These are phyloP conservation scores for Toxicodendron radicans DNA, from an alignment of 345 rosid species.

Conservation along the genomic window DNA sequence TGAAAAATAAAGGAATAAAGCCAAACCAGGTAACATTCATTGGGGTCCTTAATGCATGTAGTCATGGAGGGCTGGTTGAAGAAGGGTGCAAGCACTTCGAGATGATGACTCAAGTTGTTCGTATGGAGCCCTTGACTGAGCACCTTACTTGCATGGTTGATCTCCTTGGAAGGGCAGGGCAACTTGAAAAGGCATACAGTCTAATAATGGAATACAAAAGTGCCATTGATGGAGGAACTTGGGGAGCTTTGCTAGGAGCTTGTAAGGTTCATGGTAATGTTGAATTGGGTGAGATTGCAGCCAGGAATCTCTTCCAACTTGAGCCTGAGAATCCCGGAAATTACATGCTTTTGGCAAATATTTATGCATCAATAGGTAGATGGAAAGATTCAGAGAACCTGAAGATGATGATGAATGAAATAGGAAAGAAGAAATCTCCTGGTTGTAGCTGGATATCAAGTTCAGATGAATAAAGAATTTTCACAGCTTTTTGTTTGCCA, in stretches of 20 bases:
- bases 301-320: constrained; percentile 44
- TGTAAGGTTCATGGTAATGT: constrained; percentile 51
- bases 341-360: constrained; percentile 49
- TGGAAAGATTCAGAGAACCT: constrained; percentile 58
- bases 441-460: constrained; percentile 52
- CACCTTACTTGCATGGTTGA: constrained; percentile 57
- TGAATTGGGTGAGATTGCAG: constrained; percentile 53
- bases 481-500: not conserved
- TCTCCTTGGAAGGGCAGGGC: constrained; percentile 60
- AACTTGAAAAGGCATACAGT: constrained; percentile 49
- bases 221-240: constrained; percentile 42
- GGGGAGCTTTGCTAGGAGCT: constrained; percentile 66
- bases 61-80: constrained; percentile 53
- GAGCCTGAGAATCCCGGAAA: constrained; percentile 58
- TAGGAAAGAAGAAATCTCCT: constrained; percentile 42
- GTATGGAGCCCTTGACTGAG: constrained; percentile 39
- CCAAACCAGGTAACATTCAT: constrained; percentile 57
- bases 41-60: constrained; percentile 48
- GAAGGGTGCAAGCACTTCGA: constrained; percentile 48
- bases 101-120: constrained; percentile 36
- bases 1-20: constrained; percentile 45
- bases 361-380: constrained; percentile 48
- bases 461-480: constrained; percentile 5
- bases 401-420: constrained; percentile 40
- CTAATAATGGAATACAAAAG: constrained; percentile 32